Conservation (phyloP, 495 filamentous ascomycete species). For the Halenospora varia region DNA sequence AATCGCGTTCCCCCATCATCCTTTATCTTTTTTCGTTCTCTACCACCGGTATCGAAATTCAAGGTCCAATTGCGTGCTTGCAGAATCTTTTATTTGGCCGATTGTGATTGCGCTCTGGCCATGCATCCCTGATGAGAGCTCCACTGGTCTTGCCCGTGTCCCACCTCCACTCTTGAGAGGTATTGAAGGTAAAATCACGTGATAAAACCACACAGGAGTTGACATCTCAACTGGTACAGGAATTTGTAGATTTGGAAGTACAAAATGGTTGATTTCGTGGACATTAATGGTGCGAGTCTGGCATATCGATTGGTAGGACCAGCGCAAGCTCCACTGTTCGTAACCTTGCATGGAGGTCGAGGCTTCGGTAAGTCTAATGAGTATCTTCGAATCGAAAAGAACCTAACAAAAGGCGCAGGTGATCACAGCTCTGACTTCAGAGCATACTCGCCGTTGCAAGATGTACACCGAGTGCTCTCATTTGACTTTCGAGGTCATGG, state of each 20-base stretch:
- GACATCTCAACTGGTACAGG: not conserved
- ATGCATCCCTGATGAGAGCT: not conserved
- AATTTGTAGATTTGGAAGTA: not conserved
- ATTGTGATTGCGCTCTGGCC: no score
- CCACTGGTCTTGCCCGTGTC: no score
- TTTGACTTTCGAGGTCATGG: constrained; percentile 2
- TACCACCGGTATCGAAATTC: no score
- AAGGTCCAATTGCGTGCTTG: not conserved
- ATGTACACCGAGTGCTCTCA: not conserved
- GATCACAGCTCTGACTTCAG: not conserved
- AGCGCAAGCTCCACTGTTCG: not conserved
- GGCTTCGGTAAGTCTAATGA: not conserved
- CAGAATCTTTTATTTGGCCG: no score
- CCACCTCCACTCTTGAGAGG: no score
- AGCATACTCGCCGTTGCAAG: not conserved
- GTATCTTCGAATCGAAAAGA: not conserved
- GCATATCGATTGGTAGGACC: constrained; percentile 1
- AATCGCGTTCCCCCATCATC: no score
- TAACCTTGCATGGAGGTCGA: not conserved
- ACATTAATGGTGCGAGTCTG: not conserved
- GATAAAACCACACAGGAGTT: no score
- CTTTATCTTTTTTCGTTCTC: no score
- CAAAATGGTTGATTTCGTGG: not conserved
- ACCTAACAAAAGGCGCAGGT: not conserved
- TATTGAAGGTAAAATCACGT: no score